phyloP scores from a whole-genome alignment of 225 moss, liverwort and hornwort genomes.

The Takakia lepidozioides region DNA sequence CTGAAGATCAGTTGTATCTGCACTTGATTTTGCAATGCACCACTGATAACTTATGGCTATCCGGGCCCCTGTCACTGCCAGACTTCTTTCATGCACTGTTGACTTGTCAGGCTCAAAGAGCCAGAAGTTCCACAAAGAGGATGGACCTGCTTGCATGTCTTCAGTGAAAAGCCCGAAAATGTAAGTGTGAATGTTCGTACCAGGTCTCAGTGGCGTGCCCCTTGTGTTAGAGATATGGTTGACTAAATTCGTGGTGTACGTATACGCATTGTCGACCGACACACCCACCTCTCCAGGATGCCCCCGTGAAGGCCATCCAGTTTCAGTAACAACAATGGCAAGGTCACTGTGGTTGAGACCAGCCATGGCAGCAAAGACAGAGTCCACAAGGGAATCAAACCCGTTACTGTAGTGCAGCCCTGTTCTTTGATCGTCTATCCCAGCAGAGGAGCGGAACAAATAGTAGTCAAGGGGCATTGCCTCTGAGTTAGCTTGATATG shows the following conservation, averaged over 20 bases:
- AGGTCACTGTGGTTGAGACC: slow-evolving; percentile 40
- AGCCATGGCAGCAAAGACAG: slow-evolving; percentile 62
- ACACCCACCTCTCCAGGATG: slow-evolving; percentile 51
- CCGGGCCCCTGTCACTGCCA: no score
- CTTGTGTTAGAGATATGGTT: slow-evolving; percentile 44
- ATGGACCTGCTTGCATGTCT: slow-evolving; percentile 52
- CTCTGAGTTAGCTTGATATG: slow-evolving; percentile 62
- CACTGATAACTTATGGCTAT: no score
- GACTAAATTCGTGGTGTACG: slow-evolving; percentile 67
- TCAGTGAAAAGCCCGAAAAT: slow-evolving; percentile 82
- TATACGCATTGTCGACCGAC: slow-evolving; percentile 37
- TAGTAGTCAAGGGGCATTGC: slow-evolving; percentile 61
- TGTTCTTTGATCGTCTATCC: slow-evolving; percentile 45
- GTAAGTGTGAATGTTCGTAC: slow-evolving; percentile 49
- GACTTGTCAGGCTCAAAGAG: slow-evolving; percentile 44
- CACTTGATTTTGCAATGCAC: no score
- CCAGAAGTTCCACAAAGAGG: slow-evolving; percentile 72
- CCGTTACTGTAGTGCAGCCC: slow-evolving; percentile 61
- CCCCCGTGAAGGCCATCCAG: slow-evolving; percentile 78
- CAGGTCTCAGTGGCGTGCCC: slow-evolving; percentile 63
- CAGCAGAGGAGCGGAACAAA: slow-evolving; percentile 30
- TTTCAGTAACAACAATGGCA: slow-evolving; percentile 65
- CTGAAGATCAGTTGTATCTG: no score
- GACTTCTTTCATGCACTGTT: slow-evolving; percentile 31
- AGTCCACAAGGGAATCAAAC: slow-evolving; percentile 81